A percentile compares a stretch with the other conserved stretches of the same genome.
Evolutionary conservation across 202 grass and related monocot genomes (phyloP).

Genomic region (Schoenoplectus tabernaemontani): DNA sequence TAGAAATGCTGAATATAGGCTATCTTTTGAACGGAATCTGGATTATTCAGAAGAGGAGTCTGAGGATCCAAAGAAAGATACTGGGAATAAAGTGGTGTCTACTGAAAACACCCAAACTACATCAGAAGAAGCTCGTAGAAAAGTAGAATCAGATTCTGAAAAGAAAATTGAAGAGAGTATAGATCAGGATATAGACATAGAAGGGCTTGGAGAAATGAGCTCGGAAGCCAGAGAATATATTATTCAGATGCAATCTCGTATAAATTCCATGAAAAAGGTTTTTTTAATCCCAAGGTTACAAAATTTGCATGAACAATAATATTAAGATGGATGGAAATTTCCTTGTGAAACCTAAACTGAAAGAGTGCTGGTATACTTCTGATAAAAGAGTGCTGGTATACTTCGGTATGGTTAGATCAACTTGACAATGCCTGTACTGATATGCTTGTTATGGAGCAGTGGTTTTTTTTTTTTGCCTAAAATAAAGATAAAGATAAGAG

Average conservation of each 20-base stretch:
- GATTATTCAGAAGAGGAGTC: slow-evolving; percentile 52
- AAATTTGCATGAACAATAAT: not conserved
- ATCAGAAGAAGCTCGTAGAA: slow-evolving; percentile 33
- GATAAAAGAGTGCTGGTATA: not conserved
- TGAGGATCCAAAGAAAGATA: slow-evolving; percentile 41
- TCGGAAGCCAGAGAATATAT: slow-evolving; percentile 69
- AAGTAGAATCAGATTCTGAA: slow-evolving; percentile 27
- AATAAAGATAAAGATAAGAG: not conserved
- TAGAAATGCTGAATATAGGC: slow-evolving; percentile 83
- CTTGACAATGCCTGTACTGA: not conserved
- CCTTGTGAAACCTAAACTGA: slow-evolving; percentile 1
- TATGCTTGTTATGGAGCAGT: not conserved
- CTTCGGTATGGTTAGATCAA: not conserved
- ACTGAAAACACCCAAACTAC: slow-evolving; percentile 40
- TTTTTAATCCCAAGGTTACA: not conserved
- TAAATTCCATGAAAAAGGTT: slow-evolving; percentile 92
- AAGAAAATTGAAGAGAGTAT: slow-evolving; percentile 35
- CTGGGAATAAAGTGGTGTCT: slow-evolving; percentile 25
- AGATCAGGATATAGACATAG: slow-evolving; percentile 28
- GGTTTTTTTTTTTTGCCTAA: not conserved
- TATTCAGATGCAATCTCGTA: slow-evolving; percentile 58
- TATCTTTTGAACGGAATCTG: slow-evolving; percentile 84
- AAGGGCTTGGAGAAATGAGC: slow-evolving; percentile 50
- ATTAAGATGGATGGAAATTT: not conserved
- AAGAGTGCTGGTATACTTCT: not conserved